Base-by-base conservation (phyloP, 1,284 basidiomycete genomes). In the Rhodotorula sp. region DNA sequence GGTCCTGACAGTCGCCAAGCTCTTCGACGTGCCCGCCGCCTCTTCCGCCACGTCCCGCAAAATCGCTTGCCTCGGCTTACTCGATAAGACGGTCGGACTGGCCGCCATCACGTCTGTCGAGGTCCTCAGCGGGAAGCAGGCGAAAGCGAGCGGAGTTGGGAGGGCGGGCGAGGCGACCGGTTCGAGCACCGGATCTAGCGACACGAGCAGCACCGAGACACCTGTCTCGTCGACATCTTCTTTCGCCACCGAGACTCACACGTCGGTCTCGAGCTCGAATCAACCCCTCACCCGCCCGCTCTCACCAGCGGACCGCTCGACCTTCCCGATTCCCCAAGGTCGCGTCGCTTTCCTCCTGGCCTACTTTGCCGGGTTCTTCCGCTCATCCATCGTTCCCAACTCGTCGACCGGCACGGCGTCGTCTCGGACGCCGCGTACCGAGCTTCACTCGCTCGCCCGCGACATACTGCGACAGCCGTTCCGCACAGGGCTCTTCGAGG, bases 41-140 rank as follows among this genome's bases (percentile, higher is more conserved):
- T 46, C 27, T 3, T 60, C 59, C n/a, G 24, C 32, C 20, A 32
- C 1, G 20, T 11, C 7, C 0, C 5, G 67, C 47, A 56, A 48
- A 20, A 62, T 76, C 20, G 75, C 73, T 8, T 73, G 73, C 53
- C 44, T 77, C 27, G 76, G 76, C 15, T 49, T 77, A 2, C 32
- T 67, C 24, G 76, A 71, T 59, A 76, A 77, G 63, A 67, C 64
- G n/a, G 67, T 70, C 30, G 75, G 75, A 2, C 48, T 76, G 2
- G 67, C 65, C 17, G 71, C 74, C 4, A 46, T 76, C 27, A 34
- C 47, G 34, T 27, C 20, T 7, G 47, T 70, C 7, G 22, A 48
- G 22, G 49, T 71, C 39, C 62, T 20, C 8, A 17, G 19, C 29
- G 54, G 22, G 24, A 36, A 27, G 30, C 11, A 9, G 27, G 4